Base-by-base conservation (phyloP, 2,329 filamentous ascomycete genomes). In the Aspergillus ustus region DNA sequence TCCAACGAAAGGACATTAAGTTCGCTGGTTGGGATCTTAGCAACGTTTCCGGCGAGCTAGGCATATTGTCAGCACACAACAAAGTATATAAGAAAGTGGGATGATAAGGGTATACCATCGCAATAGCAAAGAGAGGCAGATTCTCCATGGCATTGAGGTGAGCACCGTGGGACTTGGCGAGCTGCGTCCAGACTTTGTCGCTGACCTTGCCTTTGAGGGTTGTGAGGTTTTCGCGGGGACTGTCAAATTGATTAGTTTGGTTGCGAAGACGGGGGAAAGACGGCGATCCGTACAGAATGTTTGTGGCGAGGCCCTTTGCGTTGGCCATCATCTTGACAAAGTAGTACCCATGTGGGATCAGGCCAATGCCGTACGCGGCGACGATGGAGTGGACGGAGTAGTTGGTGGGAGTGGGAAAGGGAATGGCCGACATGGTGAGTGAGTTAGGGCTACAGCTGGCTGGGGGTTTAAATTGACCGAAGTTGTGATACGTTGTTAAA, bases 81-180 rank as follows among this genome's bases (percentile, higher is more conserved):
- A 25, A 11, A 17, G 11, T 50, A 29, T 40, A 40, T 40, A 3
- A 13, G 15, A 3, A 8, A 37, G 31, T 9, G 31, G 31, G 2
- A 37, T 9, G 34, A 13, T 15, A 2, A 15, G 34, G 11, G 40
- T 43, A 15, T 57, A 68, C 67, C 66, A 76, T 75, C 11, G 74
- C 72, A 62, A 71, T 69, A 9, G 74, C 74, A 61, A 76, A 77
- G 46, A 76, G 60, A 4, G 75, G 75, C 48, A 76, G 63, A 4
- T 69, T 66, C 55, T 77, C 75, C 56, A 76, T 62, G 1, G 74
- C 73, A 66, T 77, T 77, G 13, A 76, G 57, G 69, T 76, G 75
- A 13, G 72, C 73, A 4, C 73, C 70, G 19, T 68, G 66, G 1
- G 72, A 68, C 13, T 69, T 67, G 50, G 66, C 72, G 11, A 75